phyloP scores from a whole-genome alignment of 495 filamentous ascomycete genomes.

The Aspergillus hancockii region DNA sequence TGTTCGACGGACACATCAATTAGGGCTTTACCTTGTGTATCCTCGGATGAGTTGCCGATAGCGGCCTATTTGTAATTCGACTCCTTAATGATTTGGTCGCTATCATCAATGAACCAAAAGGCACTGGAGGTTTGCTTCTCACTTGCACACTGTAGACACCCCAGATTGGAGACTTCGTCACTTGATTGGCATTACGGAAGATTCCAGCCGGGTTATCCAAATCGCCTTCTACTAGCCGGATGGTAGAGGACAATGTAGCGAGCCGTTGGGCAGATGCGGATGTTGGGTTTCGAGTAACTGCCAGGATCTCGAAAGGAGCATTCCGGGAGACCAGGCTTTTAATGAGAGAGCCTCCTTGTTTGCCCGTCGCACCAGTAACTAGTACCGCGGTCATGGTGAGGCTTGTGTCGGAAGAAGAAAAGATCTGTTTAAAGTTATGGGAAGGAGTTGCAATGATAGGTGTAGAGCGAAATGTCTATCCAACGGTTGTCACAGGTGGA shows the following conservation, averaged over 20 bases:
- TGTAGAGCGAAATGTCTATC: no score
- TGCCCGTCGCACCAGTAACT: slow-evolving; percentile 70
- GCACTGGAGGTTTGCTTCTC: slow-evolving; percentile 11
- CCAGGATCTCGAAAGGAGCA: slow-evolving; percentile 61
- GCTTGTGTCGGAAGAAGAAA: no score
- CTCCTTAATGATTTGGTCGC: no score
- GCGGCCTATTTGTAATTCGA: no score
- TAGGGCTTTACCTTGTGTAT: slow-evolving; percentile 60
- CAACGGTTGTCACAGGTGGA: no score
- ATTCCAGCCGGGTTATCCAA: slow-evolving; percentile 50
- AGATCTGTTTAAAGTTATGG: no score
- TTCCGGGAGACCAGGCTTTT: slow-evolving; percentile 51
- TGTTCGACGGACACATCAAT: slow-evolving; percentile 59
- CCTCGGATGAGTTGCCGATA: slow-evolving; percentile 35
- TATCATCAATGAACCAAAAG: no score
- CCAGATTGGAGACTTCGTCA: slow-evolving; percentile 48
- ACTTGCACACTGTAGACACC: slow-evolving; percentile 53
- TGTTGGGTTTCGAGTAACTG: slow-evolving; percentile 62
- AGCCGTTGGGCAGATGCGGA: slow-evolving; percentile 57
- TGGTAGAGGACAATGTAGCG: slow-evolving; percentile 39
- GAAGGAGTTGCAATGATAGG: no score
- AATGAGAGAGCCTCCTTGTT: slow-evolving; percentile 68
- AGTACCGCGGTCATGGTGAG: slow-evolving; percentile 37
- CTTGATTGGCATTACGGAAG: slow-evolving; percentile 49
- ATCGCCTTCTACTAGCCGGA: slow-evolving; percentile 60